Evolutionary conservation across 2,329 filamentous ascomycete genomes (phyloP).

Genomic region (Massarina eburnea): DNA sequence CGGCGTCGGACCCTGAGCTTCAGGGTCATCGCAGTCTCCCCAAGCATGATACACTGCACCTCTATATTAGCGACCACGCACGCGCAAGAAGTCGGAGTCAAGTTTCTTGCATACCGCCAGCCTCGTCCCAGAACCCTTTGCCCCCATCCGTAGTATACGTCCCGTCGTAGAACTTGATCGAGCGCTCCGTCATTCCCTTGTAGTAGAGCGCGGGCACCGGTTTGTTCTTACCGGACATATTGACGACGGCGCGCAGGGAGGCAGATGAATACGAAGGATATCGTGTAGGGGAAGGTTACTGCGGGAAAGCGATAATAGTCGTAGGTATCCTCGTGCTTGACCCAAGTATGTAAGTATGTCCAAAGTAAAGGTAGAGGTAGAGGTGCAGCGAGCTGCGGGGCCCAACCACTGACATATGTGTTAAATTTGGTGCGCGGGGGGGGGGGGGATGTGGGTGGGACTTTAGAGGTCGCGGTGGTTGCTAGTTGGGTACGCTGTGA

Average conservation of each 20-base stretch:
- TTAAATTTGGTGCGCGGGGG: too few species aligned
- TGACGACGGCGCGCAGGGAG: background rate
- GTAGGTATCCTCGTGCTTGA: too few species aligned
- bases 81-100: too few species aligned
- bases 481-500: too few species aligned
- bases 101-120: slow-evolving; percentile 16
- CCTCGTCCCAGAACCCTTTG: slow-evolving; percentile 30
- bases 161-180: slow-evolving; percentile 34
- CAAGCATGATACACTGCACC: slow-evolving; percentile 8
- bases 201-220: background rate
- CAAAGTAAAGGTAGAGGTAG: too few species aligned
- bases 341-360: too few species aligned
- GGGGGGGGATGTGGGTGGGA: too few species aligned
- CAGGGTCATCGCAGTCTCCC: slow-evolving; percentile 1
- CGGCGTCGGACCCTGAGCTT: slow-evolving; percentile 8
- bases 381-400: too few species aligned
- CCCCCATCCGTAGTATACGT: slow-evolving; percentile 23
- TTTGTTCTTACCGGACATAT: background rate
- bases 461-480: too few species aligned
- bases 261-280: background rate
- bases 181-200: slow-evolving; percentile 19
- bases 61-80: slow-evolving; percentile 1
- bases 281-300: background rate
- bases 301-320: background rate
- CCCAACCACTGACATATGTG: too few species aligned